These are phyloP conservation scores for Cadophora luteo-olivacea DNA, from an alignment of 2,329 filamentous ascomycete species.

Conservation along the genomic window DNA sequence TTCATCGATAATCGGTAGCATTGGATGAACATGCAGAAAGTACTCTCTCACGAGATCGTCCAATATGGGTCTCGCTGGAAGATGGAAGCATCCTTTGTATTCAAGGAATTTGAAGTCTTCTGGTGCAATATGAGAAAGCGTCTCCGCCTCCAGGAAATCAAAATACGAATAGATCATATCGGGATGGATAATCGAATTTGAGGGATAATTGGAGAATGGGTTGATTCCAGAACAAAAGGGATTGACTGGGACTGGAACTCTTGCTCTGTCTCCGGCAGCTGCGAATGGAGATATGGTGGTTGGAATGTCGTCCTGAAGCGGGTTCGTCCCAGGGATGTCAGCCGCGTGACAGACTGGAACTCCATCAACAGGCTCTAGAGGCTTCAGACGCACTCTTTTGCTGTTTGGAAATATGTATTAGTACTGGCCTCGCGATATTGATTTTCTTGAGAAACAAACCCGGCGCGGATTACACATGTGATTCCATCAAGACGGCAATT, in stretches of 20 bases:
- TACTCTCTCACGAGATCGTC: slow-evolving; percentile 57
- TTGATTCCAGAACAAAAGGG: not conserved
- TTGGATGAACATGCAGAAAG: slow-evolving; percentile 54
- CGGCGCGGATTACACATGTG: slow-evolving; percentile 12
- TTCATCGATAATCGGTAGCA: slow-evolving; percentile 53
- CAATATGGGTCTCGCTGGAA: slow-evolving; percentile 56
- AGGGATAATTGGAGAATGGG: not conserved
- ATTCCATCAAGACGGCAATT: slow-evolving; percentile 26
- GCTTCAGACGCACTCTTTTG: slow-evolving; percentile 8
- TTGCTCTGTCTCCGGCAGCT: not conserved
- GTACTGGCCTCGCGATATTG: not conserved
- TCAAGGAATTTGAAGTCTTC: slow-evolving; percentile 29
- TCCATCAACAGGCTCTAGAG: not conserved
- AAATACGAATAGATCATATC: slow-evolving; percentile 21
- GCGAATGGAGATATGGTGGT: not conserved
- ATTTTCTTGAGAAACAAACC: not conserved
- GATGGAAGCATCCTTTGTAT: slow-evolving; percentile 39
- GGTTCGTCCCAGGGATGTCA: not conserved
- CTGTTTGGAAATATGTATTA: not conserved
- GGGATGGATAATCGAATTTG: slow-evolving; percentile 1
- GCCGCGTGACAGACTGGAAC: not conserved
- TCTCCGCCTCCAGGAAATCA: slow-evolving; percentile 21
- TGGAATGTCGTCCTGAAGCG: not conserved
- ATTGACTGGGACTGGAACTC: not conserved
- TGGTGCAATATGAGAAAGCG: slow-evolving; percentile 24